These are phyloP conservation scores for Teunomyces stri DNA, from an alignment of 805 yeast species.

Conservation along the genomic window DNA sequence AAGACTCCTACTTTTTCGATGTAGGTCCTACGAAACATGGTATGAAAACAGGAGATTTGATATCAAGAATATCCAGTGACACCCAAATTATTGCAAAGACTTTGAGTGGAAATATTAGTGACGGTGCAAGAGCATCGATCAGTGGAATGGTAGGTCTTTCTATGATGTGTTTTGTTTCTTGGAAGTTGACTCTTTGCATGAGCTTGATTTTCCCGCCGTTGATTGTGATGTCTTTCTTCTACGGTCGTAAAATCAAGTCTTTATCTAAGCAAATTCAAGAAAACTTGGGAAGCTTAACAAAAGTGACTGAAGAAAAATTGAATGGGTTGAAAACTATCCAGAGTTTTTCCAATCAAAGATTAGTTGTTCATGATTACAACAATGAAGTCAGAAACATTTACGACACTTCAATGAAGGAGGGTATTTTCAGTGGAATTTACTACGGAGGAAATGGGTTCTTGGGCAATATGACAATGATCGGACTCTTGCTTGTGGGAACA, in stretches of 20 bases:
- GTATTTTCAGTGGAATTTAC: constrained; percentile 70
- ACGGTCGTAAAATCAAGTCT: constrained; percentile 75
- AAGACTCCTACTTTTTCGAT: constrained; percentile 88
- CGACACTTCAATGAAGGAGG: constrained; percentile 74
- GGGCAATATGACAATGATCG: constrained; percentile 79
- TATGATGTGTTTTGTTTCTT: constrained; percentile 87
- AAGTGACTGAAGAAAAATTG: constrained; percentile 88
- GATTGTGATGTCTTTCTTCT: constrained; percentile 71
- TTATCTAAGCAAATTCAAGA: constrained; percentile 77
- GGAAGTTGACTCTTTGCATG: constrained; percentile 81
- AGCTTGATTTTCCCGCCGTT: constrained; percentile 79
- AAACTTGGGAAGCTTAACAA: constrained; percentile 80
- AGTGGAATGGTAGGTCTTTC: constrained; percentile 83
- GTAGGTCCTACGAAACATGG: constrained; percentile 52
- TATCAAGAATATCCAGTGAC: constrained; percentile 84
- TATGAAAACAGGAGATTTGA: constrained; percentile 83
- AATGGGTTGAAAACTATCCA: constrained; percentile 85
- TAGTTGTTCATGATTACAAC: constrained; percentile 75
- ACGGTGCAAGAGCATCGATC: constrained; percentile 82
- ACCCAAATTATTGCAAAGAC: constrained; percentile 85
- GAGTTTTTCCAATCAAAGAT: constrained; percentile 80
- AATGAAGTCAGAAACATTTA: constrained; percentile 64
- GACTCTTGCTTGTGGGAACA: constrained; percentile 76
- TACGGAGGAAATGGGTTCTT: constrained; percentile 78
- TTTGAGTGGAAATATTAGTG: constrained; percentile 84